These are phyloP conservation scores for Jimgerdemannia lactiflua DNA, from an alignment of 192 early-diverging fungal species.

Conservation along the genomic window DNA sequence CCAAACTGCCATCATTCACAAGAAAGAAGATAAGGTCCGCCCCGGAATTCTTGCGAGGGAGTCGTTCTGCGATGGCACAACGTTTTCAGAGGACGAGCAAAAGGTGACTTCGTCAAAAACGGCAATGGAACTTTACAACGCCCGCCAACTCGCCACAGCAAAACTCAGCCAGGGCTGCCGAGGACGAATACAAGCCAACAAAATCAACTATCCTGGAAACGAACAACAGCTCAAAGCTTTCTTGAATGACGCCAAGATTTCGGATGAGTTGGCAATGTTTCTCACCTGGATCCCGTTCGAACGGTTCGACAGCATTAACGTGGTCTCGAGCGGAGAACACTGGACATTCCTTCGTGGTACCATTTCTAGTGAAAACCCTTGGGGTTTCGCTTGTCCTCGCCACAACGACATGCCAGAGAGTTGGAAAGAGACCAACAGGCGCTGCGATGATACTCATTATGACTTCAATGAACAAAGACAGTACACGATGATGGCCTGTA, in stretches of 20 bases:
- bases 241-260: neutral
- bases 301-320: neutral
- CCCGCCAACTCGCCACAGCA: neutral
- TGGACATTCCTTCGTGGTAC: neutral
- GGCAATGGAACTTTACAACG: neutral
- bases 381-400: neutral
- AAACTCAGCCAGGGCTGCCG: neutral
- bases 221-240: neutral
- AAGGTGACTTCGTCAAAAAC: neutral
- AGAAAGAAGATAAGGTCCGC: too few species aligned
- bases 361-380: neutral
- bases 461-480: neutral
- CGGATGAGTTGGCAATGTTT: neutral
- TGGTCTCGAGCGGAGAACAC: neutral
- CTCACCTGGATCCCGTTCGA: neutral
- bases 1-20: too few species aligned
- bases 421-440: neutral
- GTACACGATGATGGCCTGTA: neutral
- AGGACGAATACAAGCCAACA: neutral
- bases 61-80: too few species aligned
- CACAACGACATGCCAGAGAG: neutral
- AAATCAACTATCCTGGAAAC: neutral
- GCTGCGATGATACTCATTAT: neutral
- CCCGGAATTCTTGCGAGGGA: too few species aligned
- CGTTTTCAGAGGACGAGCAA: neutral